Base-by-base conservation (phyloP, 345 rosid genomes). In the Euphorbia lathyris region DNA sequence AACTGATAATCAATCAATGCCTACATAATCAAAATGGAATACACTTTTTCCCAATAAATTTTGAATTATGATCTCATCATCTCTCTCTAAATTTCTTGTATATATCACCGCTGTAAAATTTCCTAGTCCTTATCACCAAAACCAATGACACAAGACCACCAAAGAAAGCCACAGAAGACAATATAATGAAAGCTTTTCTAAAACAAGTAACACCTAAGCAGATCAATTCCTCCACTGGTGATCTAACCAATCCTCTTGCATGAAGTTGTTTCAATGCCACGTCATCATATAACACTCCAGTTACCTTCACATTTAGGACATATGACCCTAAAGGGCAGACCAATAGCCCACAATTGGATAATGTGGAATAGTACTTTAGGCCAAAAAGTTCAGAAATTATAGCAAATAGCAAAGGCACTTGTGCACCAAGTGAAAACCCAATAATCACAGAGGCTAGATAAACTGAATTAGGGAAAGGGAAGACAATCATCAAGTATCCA, bases 321-420 rank as follows among this genome's bases (percentile, higher is more conserved):
- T 87, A 93, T 0, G 97, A 90, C 0, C 98, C 98, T 0, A 93
- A 80, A n/a, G 98, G 98, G 26, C 91, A 88, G 2, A 96, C 90
- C 29, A 90, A 53, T 57, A 87, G 97, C 20, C 96, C 97, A 65
- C 96, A 93, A 47, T 90, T 90, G 86, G 87, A 93, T 82, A 90
- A 67, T 34, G 97, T 90, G n/a, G 97, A 88, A 87, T 84, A 93
- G 80, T 93, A 87, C 77, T 87, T 93, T 0, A 93, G 87, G 9
- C 98, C 97, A 48, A 93, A 93, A 8, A 93, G 92, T 75, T 93
- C 98, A 0, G 97, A 93, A 36, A 90, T 90, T 67, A 93, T 90
- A 2, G 96, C 88, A 61, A 87, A 87, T 14, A 87, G 83, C 68
- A 93, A 10, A 0, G 98, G 88, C 58, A 90, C 66, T 62, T 93